Evolutionary conservation across 768 basidiomycete genomes (phyloP).

Genomic region (Boletus subparvulus): DNA sequence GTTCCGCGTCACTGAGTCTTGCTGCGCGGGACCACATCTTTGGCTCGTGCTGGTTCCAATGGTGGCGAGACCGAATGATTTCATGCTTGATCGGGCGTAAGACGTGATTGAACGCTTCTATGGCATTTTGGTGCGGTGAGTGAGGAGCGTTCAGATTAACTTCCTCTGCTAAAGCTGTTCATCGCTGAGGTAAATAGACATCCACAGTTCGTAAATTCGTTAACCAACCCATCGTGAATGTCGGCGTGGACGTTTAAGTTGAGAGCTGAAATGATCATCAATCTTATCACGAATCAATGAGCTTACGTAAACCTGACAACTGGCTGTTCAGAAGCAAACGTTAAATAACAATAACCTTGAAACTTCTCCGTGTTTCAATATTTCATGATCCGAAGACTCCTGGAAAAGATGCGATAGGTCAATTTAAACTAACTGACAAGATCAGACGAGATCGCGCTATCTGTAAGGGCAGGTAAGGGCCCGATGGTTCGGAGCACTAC

Average conservation of each 20-base stretch:
- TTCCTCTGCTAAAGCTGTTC: conserved; percentile 56
- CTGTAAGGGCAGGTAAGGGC: neutral
- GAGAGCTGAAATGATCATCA: neutral
- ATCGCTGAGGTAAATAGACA: conserved; percentile 11
- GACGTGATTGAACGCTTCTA: conserved; percentile 63
- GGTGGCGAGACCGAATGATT: conserved; percentile 60
- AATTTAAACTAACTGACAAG: conserved; percentile 6
- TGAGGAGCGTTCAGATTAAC: conserved; percentile 60
- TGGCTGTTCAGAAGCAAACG: conserved; percentile 8
- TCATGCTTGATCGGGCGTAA: conserved; percentile 59
- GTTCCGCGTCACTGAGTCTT: conserved; percentile 49
- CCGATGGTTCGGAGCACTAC: neutral
- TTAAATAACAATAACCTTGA: conserved; percentile 26
- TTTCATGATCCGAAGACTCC: conserved; percentile 22
- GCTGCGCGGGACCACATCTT: conserved; percentile 65
- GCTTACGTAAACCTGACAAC: conserved; percentile 19
- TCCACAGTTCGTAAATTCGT: neutral
- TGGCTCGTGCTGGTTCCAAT: conserved; percentile 66
- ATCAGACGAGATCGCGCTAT: conserved; percentile 1
- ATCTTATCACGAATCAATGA: conserved; percentile 21
- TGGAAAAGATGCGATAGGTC: conserved; percentile 1
- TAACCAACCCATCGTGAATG: conserved; percentile 27
- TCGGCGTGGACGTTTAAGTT: conserved; percentile 3
- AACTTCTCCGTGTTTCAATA: conserved; percentile 28
- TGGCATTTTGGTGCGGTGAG: conserved; percentile 54